Evolutionary conservation across 331 rosid genomes (phyloP), one percentile per base, ranked within the genome.

Genomic region (Quercus tomentella): DNA sequence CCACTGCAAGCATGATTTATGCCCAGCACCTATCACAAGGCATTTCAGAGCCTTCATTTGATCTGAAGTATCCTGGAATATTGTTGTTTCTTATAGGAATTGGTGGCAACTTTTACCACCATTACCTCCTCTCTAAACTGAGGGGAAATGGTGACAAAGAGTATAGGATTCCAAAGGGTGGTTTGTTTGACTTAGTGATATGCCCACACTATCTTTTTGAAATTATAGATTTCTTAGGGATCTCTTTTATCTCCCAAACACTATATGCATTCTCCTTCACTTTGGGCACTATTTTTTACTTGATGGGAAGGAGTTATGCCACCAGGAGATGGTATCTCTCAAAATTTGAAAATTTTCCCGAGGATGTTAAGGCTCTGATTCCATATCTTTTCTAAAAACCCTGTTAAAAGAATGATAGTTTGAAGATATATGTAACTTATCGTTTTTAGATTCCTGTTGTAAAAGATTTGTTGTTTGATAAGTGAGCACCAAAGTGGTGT

Each of bases 131-230:
- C 4, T 85, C 94, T 26, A 56, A 70, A 26, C 54, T 89, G 41
- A 87, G 92, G 77, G 65, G 51, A 65, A 52, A 82, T 31, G 88
- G 89, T 21, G 89, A 80, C 7, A 82, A 71, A 69, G 86, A 76
- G 18, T 89, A 91, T 56, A 85, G 82, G 85, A 85, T 91, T 78
- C 92, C 97, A 8, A 84, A 76, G 21, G 93, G 93, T 70, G 97
- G 93, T 15, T 78, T 91, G 20, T 91, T 91, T 81, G 84, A 76
- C 18, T 26, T 83, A 7, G 87, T 84, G 33, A 79, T 89, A 8
- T 92, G 97, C 86, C 97, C 97, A 1, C 97, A 94, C 68, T 94
- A 91, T 82, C 90, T 92, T 14, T 94, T 91, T 60, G 98, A 94
- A 84, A 91, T 87, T 26, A 82, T 81, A 14, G 84, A 2, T 30